These are phyloP conservation scores for Erysimum cheiranthoides DNA, from an alignment of 345 rosid genomes.

Conservation along the genomic window DNA sequence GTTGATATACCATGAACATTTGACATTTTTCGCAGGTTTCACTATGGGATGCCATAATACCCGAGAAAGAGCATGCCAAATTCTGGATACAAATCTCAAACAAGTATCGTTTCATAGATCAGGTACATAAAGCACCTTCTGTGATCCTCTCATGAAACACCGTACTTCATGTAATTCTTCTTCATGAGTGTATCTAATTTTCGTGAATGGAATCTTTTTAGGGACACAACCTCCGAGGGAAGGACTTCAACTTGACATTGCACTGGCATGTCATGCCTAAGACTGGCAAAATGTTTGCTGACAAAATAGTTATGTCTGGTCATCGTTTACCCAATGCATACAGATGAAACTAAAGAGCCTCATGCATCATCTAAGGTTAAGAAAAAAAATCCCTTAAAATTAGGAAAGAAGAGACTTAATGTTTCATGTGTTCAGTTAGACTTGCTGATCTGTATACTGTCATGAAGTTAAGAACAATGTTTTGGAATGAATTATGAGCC, in stretches of 20 bases:
- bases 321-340: slow-evolving; percentile 79
- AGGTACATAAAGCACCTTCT: slow-evolving; percentile 50
- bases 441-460: slow-evolving; percentile 18
- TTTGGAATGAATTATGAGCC: slow-evolving; percentile 50
- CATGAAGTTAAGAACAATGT: slow-evolving; percentile 24
- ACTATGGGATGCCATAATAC: slow-evolving; percentile 93
- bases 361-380: slow-evolving; percentile 20
- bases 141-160: neutral
- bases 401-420: slow-evolving; percentile 24
- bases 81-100: slow-evolving; percentile 84
- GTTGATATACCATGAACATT: slow-evolving; percentile 4
- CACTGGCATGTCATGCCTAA: slow-evolving; percentile 99
- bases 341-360: slow-evolving; percentile 50
- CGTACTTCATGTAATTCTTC: neutral
- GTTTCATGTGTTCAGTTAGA: slow-evolving; percentile 20
- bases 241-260: slow-evolving; percentile 82
- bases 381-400: neutral
- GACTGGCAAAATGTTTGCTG: slow-evolving; percentile 94
- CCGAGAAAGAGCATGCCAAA: slow-evolving; percentile 75
- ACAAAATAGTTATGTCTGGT: slow-evolving; percentile 81
- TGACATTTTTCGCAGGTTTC: slow-evolving; percentile 59
- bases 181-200: slow-evolving; percentile 8
- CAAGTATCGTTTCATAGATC: slow-evolving; percentile 92
- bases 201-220: slow-evolving; percentile 38
- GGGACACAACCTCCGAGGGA: slow-evolving; percentile 90